A percentile compares a stretch with the other conserved stretches of the same genome.
Evolutionary conservation across 83 land plant genomes (phyloP).

Genomic region (Larix sibirica): DNA sequence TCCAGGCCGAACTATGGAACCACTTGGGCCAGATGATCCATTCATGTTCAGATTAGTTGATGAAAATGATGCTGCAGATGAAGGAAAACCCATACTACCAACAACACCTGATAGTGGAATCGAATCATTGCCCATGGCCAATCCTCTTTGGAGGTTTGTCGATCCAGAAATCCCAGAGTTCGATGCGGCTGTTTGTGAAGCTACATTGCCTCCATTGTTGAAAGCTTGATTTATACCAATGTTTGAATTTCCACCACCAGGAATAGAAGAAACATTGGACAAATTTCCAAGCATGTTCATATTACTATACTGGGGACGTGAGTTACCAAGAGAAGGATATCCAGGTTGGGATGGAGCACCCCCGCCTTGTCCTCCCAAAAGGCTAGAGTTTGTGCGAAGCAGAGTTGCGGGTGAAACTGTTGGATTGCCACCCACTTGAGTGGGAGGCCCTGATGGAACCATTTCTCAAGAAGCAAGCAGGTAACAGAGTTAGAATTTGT

Average conservation of each 20-base stretch:
- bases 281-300: slow-evolving; percentile 67
- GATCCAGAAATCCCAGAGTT: slow-evolving; percentile 37
- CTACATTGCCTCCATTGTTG: slow-evolving; percentile 39
- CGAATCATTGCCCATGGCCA: slow-evolving; percentile 51
- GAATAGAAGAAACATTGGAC: slow-evolving; percentile 56
- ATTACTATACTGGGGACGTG: slow-evolving; percentile 45
- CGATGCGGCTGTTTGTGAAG: slow-evolving; percentile 17
- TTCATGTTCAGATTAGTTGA: slow-evolving; percentile 23
- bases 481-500: too few relatives aligned
- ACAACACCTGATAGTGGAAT: slow-evolving; percentile 51
- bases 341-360: slow-evolving; percentile 30
- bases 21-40: slow-evolving; percentile 34
- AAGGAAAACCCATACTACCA: slow-evolving; percentile 46
- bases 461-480: slow-evolving; percentile 18
- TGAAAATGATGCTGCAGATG: slow-evolving; percentile 46
- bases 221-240: slow-evolving; percentile 33
- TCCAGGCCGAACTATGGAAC: slow-evolving; percentile 12
- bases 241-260: slow-evolving; percentile 19
- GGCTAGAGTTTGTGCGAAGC: slow-evolving; percentile 52
- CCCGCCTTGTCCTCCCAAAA: slow-evolving; percentile 49
- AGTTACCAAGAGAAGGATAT: slow-evolving; percentile 51
- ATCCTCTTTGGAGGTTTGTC: slow-evolving; percentile 31
- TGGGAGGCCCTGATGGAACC: slow-evolving; percentile 64
- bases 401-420: slow-evolving; percentile 40
- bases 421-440: slow-evolving; percentile 53